A percentile compares a stretch with the other conserved stretches of the same genome.
Evolutionary conservation across 2,329 filamentous ascomycete genomes (phyloP).

Genomic region (Cladosporium austrohemisphaericum): DNA sequence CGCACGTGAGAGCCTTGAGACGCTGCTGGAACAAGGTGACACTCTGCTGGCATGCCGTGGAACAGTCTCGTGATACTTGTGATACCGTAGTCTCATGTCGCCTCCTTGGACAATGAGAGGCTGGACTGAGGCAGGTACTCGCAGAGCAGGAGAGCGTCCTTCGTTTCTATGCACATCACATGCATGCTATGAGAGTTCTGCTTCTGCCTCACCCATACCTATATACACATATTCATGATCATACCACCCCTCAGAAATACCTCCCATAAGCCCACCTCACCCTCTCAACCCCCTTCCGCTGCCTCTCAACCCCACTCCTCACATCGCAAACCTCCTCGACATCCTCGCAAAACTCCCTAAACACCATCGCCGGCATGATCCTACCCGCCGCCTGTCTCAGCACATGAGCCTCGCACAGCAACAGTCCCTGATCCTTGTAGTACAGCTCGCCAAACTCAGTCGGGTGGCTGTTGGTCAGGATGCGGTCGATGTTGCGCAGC

Average conservation of each 20-base stretch:
- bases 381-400: constrained; percentile 65
- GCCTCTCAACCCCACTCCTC: constrained; percentile 68
- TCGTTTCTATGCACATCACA: background rate
- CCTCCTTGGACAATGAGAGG: too few relatives aligned
- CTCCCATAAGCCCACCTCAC: constrained; percentile 87
- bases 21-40: background rate
- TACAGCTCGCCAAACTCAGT: constrained; percentile 71
- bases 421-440: constrained; percentile 87
- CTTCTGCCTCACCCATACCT: too few relatives aligned
- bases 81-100: too few relatives aligned
- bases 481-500: constrained; percentile 81
- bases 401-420: constrained; percentile 86
- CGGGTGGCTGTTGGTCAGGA: constrained; percentile 48
- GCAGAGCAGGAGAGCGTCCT: too few relatives aligned
- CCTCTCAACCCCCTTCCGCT: constrained; percentile 73
- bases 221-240: background rate
- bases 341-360: constrained; percentile 84
- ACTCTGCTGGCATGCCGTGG: background rate
- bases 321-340: constrained; percentile 81
- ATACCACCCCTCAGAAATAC: constrained; percentile 49
- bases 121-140: too few relatives aligned
- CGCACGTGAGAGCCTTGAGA: background rate
- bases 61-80: too few relatives aligned
- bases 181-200: too few relatives aligned
- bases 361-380: constrained; percentile 69